Evolutionary conservation across 441 rosid genomes (phyloP).

Genomic region (Populus hybrid): DNA sequence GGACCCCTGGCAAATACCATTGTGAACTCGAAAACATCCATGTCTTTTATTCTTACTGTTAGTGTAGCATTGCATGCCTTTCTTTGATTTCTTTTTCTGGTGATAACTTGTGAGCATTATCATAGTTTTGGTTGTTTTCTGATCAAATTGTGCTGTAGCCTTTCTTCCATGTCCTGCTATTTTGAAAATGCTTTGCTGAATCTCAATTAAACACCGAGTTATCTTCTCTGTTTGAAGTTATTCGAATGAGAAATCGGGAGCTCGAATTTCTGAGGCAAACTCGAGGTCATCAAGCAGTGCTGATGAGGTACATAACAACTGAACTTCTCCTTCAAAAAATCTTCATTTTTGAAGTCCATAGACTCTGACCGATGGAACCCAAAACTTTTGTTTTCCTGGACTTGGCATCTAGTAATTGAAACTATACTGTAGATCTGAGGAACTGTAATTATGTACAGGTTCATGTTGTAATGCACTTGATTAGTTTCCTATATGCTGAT

Average conservation of each 20-base stretch:
- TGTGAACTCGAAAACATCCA: not conserved
- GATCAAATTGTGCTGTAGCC: not conserved
- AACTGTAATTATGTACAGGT: not conserved
- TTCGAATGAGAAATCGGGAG: constrained; percentile 82
- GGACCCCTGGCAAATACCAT: not conserved
- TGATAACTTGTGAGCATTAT: too few species aligned
- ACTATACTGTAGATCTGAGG: not conserved
- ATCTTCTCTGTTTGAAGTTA: constrained; percentile 38
- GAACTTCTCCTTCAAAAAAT: not conserved
- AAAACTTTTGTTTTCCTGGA: not conserved
- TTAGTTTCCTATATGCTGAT: not conserved
- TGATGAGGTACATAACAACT: constrained; percentile 24
- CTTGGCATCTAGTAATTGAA: not conserved
- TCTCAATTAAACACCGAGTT: not conserved
- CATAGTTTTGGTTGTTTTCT: too few species aligned
- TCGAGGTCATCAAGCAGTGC: constrained; percentile 35
- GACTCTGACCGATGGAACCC: not conserved
- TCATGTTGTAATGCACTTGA: not conserved
- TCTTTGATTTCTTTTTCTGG: not conserved
- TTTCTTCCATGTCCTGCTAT: not conserved
- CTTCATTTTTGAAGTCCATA: not conserved
- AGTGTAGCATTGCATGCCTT: not conserved
- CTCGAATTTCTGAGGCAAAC: constrained; percentile 40
- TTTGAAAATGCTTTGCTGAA: not conserved
- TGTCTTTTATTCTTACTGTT: not conserved